A percentile compares a stretch with the other conserved stretches of the same genome.
Conservation (phyloP, 176 grass and related monocot species). For the Echinochloa phyllopogon region DNA sequence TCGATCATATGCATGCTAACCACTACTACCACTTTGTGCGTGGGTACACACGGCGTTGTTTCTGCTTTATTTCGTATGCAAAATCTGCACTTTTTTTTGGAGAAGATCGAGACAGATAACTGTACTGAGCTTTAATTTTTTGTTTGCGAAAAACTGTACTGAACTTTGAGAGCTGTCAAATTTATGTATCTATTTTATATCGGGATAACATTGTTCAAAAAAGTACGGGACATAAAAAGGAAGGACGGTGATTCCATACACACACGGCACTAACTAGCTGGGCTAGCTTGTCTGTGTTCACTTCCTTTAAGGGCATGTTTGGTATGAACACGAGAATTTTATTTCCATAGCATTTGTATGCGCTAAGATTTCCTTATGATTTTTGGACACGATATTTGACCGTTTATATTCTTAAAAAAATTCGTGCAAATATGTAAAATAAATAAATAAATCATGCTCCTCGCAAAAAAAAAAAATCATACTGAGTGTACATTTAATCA, state of each 20-base stretch:
- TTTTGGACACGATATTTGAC: no score
- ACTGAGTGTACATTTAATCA: no score
- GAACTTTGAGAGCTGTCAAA: background rate
- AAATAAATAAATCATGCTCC: no score
- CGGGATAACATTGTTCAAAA: background rate
- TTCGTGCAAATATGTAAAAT: no score
- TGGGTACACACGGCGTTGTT: background rate
- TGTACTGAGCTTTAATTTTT: background rate
- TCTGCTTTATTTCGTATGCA: constrained; percentile 23
- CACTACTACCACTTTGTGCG: background rate
- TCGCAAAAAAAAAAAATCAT: no score
- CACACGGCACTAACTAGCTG: no score
- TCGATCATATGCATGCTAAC: background rate
- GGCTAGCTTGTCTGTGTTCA: background rate
- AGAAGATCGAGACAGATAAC: background rate
- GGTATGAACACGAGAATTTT: background rate
- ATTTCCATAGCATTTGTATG: background rate
- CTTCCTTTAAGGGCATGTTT: background rate
- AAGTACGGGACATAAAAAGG: background rate
- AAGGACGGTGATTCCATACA: constrained; percentile 3
- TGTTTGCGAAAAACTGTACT: background rate
- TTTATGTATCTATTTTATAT: background rate
- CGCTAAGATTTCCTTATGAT: no score
- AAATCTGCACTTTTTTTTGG: background rate
- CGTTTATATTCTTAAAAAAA: no score